Conservation (phyloP, 2,329 filamentous ascomycete genomes). For the Diaporthe vaccinii region DNA sequence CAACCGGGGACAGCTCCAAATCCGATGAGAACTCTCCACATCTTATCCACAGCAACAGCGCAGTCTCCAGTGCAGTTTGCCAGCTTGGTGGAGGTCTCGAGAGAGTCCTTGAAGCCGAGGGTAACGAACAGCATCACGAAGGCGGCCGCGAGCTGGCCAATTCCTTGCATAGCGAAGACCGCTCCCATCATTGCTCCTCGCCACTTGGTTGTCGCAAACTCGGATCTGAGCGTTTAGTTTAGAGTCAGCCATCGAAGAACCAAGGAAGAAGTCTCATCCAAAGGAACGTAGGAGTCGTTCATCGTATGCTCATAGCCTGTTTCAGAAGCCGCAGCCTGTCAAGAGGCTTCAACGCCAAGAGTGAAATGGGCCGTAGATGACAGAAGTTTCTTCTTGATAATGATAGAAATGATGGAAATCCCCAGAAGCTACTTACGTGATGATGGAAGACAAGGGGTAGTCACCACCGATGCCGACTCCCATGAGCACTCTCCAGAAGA, state of each 20-base stretch:
- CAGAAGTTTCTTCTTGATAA: neutral
- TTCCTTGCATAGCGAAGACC: conserved; percentile 89
- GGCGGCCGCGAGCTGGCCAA: conserved; percentile 83
- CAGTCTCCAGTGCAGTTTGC: conserved; percentile 74
- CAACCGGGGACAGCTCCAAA: conserved; percentile 85
- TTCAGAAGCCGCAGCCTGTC: neutral
- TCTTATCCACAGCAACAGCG: conserved; percentile 82
- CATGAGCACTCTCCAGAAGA: conserved; percentile 88
- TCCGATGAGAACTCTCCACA: conserved; percentile 87
- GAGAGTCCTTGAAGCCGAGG: conserved; percentile 76
- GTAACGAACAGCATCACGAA: conserved; percentile 83
- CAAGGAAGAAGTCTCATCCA: neutral
- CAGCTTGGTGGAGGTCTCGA: conserved; percentile 64
- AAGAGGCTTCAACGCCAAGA: neutral
- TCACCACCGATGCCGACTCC: conserved; percentile 80
- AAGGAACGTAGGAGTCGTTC: neutral
- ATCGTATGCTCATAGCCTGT: neutral
- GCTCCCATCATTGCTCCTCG: conserved; percentile 89
- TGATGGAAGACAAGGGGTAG: conserved; percentile 85
- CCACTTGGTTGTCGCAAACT: conserved; percentile 90
- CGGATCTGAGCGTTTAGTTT: conserved; percentile 60
- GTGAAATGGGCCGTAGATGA: neutral
- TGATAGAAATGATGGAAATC: neutral
- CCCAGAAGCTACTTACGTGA: conserved; percentile 63
- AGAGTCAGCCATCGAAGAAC: neutral